Percentiles rank a stretch among this genome's conserved stretches.
Evolutionary conservation across 75 land plant genomes (phyloP).

Genomic region (Pinus albicaulis): DNA sequence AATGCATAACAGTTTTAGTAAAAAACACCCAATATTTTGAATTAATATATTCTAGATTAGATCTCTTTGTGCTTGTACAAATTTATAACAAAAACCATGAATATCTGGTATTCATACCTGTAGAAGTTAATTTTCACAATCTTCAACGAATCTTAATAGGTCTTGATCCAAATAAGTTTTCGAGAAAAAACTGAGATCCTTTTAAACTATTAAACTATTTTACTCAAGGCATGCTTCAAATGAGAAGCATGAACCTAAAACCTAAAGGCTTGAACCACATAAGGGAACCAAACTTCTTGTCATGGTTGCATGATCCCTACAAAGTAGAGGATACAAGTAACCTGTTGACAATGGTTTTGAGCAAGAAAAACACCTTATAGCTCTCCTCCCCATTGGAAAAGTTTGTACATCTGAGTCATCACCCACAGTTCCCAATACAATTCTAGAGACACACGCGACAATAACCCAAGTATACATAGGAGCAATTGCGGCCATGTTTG

Average conservation of each 20-base stretch:
- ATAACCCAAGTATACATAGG: slow-evolving; percentile 70
- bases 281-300: slow-evolving; percentile 19
- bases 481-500: slow-evolving; percentile 27
- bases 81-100: not conserved
- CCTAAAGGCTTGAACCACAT: slow-evolving; percentile 44
- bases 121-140: not conserved
- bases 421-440: slow-evolving; percentile 20
- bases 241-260: slow-evolving; percentile 42
- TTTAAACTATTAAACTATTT: slow-evolving; percentile 26
- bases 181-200: slow-evolving; percentile 20
- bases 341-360: slow-evolving; percentile 7
- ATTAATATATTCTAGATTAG: no score
- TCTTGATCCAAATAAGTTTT: slow-evolving; percentile 20
- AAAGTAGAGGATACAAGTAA: not conserved
- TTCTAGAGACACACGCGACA: slow-evolving; percentile 58
- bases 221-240: slow-evolving; percentile 58
- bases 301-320: not conserved
- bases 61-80: not conserved
- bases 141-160: slow-evolving; percentile 8
- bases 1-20: no score
- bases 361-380: slow-evolving; percentile 10
- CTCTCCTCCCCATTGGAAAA: slow-evolving; percentile 4
- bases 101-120: not conserved
- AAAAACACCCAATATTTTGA: no score
- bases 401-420: not conserved